Base-by-base conservation (phyloP, 2,329 filamentous ascomycete species). In the Didymella segeticola region DNA sequence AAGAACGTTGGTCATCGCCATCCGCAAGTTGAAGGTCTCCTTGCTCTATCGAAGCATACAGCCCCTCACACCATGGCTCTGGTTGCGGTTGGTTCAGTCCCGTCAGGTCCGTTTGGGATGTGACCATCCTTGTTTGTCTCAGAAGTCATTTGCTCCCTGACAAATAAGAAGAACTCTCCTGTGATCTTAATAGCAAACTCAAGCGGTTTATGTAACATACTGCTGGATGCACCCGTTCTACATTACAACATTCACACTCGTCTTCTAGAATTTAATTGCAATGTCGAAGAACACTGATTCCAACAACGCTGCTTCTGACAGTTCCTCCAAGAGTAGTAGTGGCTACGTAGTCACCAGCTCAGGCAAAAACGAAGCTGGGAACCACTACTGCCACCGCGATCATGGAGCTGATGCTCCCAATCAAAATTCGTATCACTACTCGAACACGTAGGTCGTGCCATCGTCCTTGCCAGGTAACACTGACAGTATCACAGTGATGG, bases 371-470 rank as follows among this genome's bases (percentile, higher is more conserved):
- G n/a, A 43, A 22, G 34, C 72, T 68, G 71, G 72, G 43, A 37
- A 37, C 19, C 19, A 23, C 34, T 37, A 23, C 11, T 37, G 34
- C 34, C 20, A 23, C 20, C 19, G 34, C 34, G 34, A 37, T 9
- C 34, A 22, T 4, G 34, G 34, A 37, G 19, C 34, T 8, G 19
- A 37, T 37, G 34, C 34, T 37, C 19, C 20, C 3, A 37, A 23
- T 20, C 20, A 37, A 6, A 37, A 23, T 14, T 37, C 34, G 5
- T 37, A 37, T 20, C 34, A 37, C 19, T 37, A 37, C 50, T 72
- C 69, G 53, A 75, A 74, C 52, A 54, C 38, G 71, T 68, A 19
- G 66, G 59, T 19, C 72, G 68, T 56, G 70, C 50, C 68, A 67
- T 56, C 64, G 53, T 53, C 71, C 67, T 9, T 52, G 23, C 38